Base-by-base conservation (phyloP, 192 early-diverging fungal species). In the Mortierella claussenii region DNA sequence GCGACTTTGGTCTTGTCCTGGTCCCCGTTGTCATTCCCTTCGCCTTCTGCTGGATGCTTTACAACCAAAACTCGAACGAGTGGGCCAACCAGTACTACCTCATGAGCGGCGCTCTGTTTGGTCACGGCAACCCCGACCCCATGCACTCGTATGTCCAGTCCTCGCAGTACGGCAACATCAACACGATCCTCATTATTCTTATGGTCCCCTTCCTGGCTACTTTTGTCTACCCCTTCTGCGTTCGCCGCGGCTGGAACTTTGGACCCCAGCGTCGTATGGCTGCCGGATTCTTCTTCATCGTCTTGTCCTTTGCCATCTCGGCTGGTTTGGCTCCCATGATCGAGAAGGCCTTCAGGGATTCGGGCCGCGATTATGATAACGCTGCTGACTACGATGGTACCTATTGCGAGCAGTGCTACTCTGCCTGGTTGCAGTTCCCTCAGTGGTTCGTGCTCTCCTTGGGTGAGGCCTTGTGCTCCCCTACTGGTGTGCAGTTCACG, bases 401-500 rank as follows among this genome's bases (percentile, higher is more conserved):
- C 9, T 75, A 75, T 63, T 75, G 70, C 34, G 44, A 20, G 12
- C 27, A 60, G 56, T 75, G 70, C 57, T 65, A 59, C 62, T 75
- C 70, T 59, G 80, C 37, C 30, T 68, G 65, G 73, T 61, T 58
- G 71, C 80, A 81, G 60, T 34, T 79, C 60, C 69, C 71, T 37
- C 86, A 79, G 24, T 89, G 84, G 69, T 82, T 89, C 63, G 0
- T 88, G 42, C 80, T 89, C 34, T 84, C 88, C 15, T 36, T 81
- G 56, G 86, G 83, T 62, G 89, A 89, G 73, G 69, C 79, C 31
- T 50, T 91, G 9, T 80, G 88, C 58, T 86, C 85, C 28, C 85
- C 86, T 62, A 81, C 79, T 24, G 89, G 88, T 57, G 79, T 89
- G 60, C 86, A 91, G 78, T 87, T 91, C 60, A 80, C 80, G 28